phyloP scores from a whole-genome alignment of 805 yeast genomes.

The Candida peoriensis region DNA sequence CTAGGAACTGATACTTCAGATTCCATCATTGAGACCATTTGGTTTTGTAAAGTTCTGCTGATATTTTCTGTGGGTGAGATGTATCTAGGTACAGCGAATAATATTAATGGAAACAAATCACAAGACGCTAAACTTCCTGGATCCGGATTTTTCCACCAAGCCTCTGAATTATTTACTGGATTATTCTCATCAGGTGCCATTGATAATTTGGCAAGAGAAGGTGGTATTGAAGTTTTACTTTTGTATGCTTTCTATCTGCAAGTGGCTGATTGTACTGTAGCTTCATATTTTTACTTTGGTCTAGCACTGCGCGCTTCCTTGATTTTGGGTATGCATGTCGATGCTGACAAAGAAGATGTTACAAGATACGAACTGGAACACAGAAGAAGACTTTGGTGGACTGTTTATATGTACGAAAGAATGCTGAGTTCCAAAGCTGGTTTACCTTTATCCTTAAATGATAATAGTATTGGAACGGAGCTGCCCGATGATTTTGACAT shows the following conservation, averaged over 20 bases:
- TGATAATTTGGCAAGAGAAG: conserved; percentile 71
- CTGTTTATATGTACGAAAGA: conserved; percentile 76
- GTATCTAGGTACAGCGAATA: conserved; percentile 73
- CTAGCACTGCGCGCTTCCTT: conserved; percentile 68
- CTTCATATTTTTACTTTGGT: conserved; percentile 77
- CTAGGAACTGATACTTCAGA: conserved; percentile 33
- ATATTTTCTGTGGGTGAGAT: conserved; percentile 80
- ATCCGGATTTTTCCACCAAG: conserved; percentile 71
- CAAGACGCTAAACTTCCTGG: conserved; percentile 59
- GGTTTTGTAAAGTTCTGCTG: conserved; percentile 72
- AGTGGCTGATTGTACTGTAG: conserved; percentile 80
- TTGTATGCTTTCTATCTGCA: conserved; percentile 75
- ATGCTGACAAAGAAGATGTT: conserved; percentile 65
- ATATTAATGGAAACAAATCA: conserved; percentile 42
- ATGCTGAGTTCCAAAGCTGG: conserved; percentile 84
- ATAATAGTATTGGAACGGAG: conserved; percentile 75
- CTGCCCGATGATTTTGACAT: conserved; percentile 69
- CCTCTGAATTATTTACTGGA: conserved; percentile 74
- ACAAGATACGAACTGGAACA: conserved; percentile 73
- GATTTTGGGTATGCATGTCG: conserved; percentile 77
- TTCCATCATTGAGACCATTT: conserved; percentile 66
- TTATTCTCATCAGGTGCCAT: conserved; percentile 75
- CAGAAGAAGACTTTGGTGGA: conserved; percentile 83
- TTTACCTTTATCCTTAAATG: conserved; percentile 71
- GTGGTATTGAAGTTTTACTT: conserved; percentile 72